These are phyloP conservation scores for Corinectria fuckeliana DNA, from an alignment of 2,329 filamentous ascomycete species.

Conservation along the genomic window DNA sequence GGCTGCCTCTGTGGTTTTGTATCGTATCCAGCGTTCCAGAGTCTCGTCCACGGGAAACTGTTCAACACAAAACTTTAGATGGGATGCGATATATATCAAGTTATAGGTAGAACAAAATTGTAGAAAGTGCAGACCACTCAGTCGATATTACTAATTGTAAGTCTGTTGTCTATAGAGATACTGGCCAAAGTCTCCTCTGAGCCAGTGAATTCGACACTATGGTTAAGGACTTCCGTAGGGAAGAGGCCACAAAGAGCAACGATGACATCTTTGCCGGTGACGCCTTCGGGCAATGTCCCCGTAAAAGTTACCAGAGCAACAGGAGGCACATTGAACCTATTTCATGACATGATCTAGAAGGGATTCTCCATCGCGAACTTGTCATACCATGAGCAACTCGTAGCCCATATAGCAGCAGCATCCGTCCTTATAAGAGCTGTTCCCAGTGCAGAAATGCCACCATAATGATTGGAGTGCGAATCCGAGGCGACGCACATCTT, in stretches of 20 bases:
- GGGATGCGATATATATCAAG: conserved; percentile 41
- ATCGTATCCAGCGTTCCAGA: conserved; percentile 75
- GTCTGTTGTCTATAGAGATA: conserved; percentile 71
- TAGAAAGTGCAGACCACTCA: conserved; percentile 73
- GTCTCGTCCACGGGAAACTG: conserved; percentile 79
- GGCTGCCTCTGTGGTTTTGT: conserved; percentile 75
- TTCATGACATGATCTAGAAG: no score
- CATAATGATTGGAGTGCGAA: conserved; percentile 82
- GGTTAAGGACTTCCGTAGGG: conserved; percentile 83
- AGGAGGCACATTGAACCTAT: conserved; percentile 86
- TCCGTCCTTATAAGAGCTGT: conserved; percentile 84
- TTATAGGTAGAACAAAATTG: conserved; percentile 56
- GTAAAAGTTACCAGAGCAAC: conserved; percentile 79
- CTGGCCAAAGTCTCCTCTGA: conserved; percentile 70
- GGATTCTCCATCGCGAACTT: no score
- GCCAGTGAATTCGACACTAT: conserved; percentile 84
- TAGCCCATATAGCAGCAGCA: conserved; percentile 84
- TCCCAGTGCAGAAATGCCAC: conserved; percentile 76
- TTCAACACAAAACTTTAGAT: background rate
- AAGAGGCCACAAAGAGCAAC: conserved; percentile 70
- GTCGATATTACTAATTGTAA: conserved; percentile 79
- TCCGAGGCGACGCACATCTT: conserved; percentile 80
- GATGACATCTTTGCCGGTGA: conserved; percentile 56
- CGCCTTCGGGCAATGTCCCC: conserved; percentile 74
- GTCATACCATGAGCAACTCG: no score